These are phyloP conservation scores for Leishmania lainsoni DNA, from an alignment of 208 protist species.

Conservation along the genomic window DNA sequence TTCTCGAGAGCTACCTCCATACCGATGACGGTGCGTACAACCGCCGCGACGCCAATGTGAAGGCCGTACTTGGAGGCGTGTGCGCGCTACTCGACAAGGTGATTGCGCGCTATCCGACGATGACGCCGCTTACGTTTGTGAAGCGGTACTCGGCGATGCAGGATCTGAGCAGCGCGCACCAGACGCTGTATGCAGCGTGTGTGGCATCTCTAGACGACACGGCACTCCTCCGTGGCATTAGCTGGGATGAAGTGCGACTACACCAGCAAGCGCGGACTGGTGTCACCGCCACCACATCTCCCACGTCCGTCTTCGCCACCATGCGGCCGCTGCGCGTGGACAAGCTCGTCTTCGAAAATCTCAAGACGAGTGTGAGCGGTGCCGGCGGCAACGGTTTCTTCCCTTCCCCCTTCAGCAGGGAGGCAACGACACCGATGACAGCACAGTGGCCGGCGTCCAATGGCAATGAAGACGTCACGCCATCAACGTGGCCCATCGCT, in stretches of 20 bases:
- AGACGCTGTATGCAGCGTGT: constrained; percentile 35
- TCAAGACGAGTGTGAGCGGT: neutral
- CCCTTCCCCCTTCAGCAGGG: neutral
- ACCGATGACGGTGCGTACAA: constrained; percentile 6
- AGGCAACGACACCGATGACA: neutral
- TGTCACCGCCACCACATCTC: neutral
- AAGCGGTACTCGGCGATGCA: constrained; percentile 32
- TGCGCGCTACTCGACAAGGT: constrained; percentile 44
- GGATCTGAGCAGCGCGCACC: constrained; percentile 27
- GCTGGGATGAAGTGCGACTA: constrained; percentile 17
- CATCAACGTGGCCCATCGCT: constrained; percentile 10
- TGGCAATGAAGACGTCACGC: neutral
- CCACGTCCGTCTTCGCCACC: neutral
- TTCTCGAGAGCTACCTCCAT: constrained; percentile 23
- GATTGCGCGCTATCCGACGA: constrained; percentile 36
- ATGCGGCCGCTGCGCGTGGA: constrained; percentile 4
- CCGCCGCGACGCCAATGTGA: constrained; percentile 34
- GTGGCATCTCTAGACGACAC: constrained; percentile 29
- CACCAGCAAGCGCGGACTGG: neutral
- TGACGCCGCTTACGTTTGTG: constrained; percentile 23
- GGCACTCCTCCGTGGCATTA: constrained; percentile 16
- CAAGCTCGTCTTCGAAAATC: neutral
- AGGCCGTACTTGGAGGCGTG: constrained; percentile 37
- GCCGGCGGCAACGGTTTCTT: constrained; percentile 11
- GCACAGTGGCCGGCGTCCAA: neutral